Percentiles rank a stretch among this genome's conserved stretches.
Conservation (phyloP, 345 rosid genomes). For the Populus alba region DNA sequence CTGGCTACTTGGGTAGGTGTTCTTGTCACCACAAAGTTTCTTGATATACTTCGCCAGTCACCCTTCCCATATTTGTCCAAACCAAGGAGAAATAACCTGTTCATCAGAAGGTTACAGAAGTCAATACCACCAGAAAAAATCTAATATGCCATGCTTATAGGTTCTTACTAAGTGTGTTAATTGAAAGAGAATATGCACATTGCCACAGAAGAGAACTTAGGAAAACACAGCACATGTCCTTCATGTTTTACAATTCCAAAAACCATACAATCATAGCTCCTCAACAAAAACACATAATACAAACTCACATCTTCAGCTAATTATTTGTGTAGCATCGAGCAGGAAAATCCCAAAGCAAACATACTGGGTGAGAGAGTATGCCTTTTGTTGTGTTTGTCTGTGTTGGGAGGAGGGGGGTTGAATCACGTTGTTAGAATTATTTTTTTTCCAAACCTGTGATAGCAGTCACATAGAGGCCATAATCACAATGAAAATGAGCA, state of each 20-base stretch:
- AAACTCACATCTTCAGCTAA: not conserved
- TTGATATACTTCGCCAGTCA: slow-evolving; percentile 7
- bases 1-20: slow-evolving; percentile 10
- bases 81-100: not conserved
- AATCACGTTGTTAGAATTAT: not conserved
- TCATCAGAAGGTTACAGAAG: slow-evolving; percentile 11
- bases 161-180: not conserved
- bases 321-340: not conserved
- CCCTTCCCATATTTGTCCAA: slow-evolving; percentile 9
- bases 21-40: slow-evolving; percentile 2
- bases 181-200: not conserved
- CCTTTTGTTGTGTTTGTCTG: no score
- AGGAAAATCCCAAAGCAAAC: no score
- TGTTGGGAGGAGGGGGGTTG: not conserved
- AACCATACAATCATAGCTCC: not conserved
- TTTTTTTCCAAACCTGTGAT: not conserved
- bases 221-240: not conserved
- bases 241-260: not conserved
- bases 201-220: not conserved
- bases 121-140: not conserved
- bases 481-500: not conserved
- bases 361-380: no score
- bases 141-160: not conserved
- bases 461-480: not conserved
- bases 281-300: not conserved